Evolutionary conservation across 192 early-diverging fungal genomes (phyloP), one percentile per base, ranked within the genome.

Genomic region (Podila epicladia): DNA sequence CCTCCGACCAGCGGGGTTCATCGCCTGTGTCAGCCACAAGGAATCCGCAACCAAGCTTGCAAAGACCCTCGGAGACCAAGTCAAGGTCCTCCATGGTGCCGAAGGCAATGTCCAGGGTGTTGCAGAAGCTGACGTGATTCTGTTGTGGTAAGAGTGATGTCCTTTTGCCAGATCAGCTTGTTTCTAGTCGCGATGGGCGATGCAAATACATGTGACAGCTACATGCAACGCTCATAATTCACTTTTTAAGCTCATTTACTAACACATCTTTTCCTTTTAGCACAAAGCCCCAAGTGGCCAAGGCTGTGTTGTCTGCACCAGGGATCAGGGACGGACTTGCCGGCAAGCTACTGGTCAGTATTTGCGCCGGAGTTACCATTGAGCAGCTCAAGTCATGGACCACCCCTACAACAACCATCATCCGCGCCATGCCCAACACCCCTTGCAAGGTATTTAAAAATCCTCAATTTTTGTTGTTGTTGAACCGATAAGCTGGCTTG

Each of bases 401-500:
- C n/a, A 82, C 84, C 37, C 65, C 82, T 12, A 66, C 82, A 19
- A 82, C 85, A 4, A 77, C 79, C 31, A 68, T 88, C 32, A 86
- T 88, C 48, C 77, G 87, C 5, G 87, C 87, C 58, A 88, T 88
- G 87, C 87, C 87, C 13, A 88, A 88, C 72, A 88, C 87, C 20
- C 85, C 85, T 9, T 88, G 86, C 82, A 85, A 76, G 71, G 86
- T 85, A 67, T 26, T 22, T n/a, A 19, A 55, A 53, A 17, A 58
- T 8, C 3, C 29, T 29, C 3, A 3, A 2, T 29, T 41, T 19
- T 15, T 37, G 29, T 29, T 29, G 22, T 37, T 37, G 9, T 37
- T 8, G 9, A 37, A 9, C 28, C 29, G n/a, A 67, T 28, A 41
- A 26, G 7, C 12, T 32, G 33, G 33, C 6, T 33, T 33, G 33